Percentiles rank a stretch among this genome's conserved stretches.
Evolutionary conservation across 2,329 filamentous ascomycete genomes (phyloP).

Genomic region (Cladophialophora yegresii): DNA sequence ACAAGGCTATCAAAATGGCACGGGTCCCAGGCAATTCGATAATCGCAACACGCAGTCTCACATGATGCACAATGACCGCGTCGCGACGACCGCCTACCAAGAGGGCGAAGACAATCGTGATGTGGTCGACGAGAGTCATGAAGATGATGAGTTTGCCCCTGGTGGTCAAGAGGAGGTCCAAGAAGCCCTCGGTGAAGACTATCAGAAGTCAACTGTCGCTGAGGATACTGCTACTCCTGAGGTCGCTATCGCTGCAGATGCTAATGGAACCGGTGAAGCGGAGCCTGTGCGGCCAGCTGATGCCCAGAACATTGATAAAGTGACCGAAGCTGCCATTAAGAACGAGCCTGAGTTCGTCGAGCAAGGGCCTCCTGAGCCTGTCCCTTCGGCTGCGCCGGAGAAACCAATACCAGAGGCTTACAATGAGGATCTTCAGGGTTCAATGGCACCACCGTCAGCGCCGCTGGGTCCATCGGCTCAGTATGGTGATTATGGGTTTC

Average conservation of each 20-base stretch:
- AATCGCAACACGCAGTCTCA: slow-evolving; percentile 20
- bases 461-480: slow-evolving; percentile 41
- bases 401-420: slow-evolving; percentile 37
- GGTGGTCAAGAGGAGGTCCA: slow-evolving; percentile 42
- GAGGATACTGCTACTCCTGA: slow-evolving; percentile 19
- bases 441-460: slow-evolving; percentile 39
- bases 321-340: slow-evolving; percentile 10
- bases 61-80: slow-evolving; percentile 7
- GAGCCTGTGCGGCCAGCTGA: slow-evolving; percentile 20
- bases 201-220: slow-evolving; percentile 23
- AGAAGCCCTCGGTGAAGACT: slow-evolving; percentile 37
- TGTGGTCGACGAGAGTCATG: slow-evolving; percentile 29
- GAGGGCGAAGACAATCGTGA: slow-evolving; percentile 22
- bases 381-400: slow-evolving; percentile 7
- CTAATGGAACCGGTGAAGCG: slow-evolving; percentile 16
- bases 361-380: slow-evolving; percentile 2
- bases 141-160: slow-evolving; percentile 42
- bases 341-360: slow-evolving; percentile 5
- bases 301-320: slow-evolving; percentile 1
- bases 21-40: slow-evolving; percentile 30
- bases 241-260: slow-evolving; percentile 11
- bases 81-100: slow-evolving; percentile 27
- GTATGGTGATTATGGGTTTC: slow-evolving; percentile 32
- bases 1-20: slow-evolving; percentile 31
- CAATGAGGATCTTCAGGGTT: slow-evolving; percentile 33